Evolutionary conservation across 192 early-diverging fungal genomes (phyloP).

Genomic region (Thamnidium elegans): DNA sequence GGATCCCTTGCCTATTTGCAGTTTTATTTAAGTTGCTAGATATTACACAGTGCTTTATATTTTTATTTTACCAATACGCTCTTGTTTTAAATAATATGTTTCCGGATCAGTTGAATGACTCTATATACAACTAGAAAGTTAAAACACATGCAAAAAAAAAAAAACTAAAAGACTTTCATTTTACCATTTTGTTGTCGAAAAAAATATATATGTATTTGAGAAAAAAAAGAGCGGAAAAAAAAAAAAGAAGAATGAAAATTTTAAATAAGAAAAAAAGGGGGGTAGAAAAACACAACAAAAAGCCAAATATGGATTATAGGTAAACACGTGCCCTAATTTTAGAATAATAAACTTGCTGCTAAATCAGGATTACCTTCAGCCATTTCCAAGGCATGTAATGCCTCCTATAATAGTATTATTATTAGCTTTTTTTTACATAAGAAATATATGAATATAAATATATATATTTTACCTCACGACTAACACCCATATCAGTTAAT

Average conservation of each 20-base stretch:
- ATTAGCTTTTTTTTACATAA: too few relatives aligned
- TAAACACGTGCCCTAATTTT: slow-evolving; percentile 24
- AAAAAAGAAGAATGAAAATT: neutral
- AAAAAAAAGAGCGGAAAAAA: slow-evolving; percentile 8
- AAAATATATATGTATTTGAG: neutral
- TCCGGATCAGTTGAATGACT: slow-evolving; percentile 57
- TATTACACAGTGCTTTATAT: neutral
- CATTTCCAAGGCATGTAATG: slow-evolving; percentile 73
- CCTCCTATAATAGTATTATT: slow-evolving; percentile 42
- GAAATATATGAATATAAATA: neutral
- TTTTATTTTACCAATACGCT: slow-evolving; percentile 54
- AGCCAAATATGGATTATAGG: slow-evolving; percentile 12
- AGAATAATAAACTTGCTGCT: slow-evolving; percentile 85
- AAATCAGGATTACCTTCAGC: slow-evolving; percentile 83
- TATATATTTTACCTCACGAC: slow-evolving; percentile 42
- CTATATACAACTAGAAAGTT: neutral
- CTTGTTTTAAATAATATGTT: slow-evolving; percentile 62
- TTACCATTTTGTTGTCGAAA: neutral
- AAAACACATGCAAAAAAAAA: neutral
- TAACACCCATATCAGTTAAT: slow-evolving; percentile 76
- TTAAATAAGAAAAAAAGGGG: slow-evolving; percentile 1
- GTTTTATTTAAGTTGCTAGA: neutral
- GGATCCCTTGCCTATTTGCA: slow-evolving; percentile 59
- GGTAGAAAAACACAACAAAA: neutral
- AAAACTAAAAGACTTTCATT: neutral